These are phyloP conservation scores for Chaetomium sp. DNA, from an alignment of 2,329 filamentous ascomycete genomes.

Conservation along the genomic window DNA sequence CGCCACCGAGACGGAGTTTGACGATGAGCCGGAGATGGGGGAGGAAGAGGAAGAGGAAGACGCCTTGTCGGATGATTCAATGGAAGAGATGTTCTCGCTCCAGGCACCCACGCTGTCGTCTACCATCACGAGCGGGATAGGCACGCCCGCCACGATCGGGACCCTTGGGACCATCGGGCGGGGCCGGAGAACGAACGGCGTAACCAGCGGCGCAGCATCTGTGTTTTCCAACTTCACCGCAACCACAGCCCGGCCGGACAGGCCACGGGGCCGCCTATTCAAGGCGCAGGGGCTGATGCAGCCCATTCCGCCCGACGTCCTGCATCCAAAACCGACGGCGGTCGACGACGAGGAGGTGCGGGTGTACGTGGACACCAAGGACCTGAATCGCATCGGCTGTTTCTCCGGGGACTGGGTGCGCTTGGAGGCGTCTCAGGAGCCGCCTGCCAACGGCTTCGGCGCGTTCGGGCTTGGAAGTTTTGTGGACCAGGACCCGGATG, in stretches of 20 bases:
- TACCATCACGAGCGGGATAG: constrained; percentile 71
- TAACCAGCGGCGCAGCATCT: constrained; percentile 69
- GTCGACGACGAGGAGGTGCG: constrained; percentile 84
- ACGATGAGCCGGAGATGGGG: constrained; percentile 55
- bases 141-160: constrained; percentile 60
- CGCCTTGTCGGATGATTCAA: constrained; percentile 76
- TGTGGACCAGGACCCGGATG: constrained; percentile 55
- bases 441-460: constrained; percentile 59
- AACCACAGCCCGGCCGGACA: constrained; percentile 68
- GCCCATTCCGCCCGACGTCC: constrained; percentile 65
- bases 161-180: constrained; percentile 45
- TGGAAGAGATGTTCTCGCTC: constrained; percentile 90
- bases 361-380: constrained; percentile 83
- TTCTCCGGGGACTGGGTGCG: constrained; percentile 98
- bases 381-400: constrained; percentile 82
- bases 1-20: constrained; percentile 46
- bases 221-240: constrained; percentile 85
- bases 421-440: constrained; percentile 70
- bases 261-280: constrained; percentile 71
- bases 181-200: constrained; percentile 60
- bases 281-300: constrained; percentile 71
- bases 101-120: constrained; percentile 71
- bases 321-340: constrained; percentile 72
- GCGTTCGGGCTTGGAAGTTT: constrained; percentile 63
- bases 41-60: constrained; percentile 79